These are phyloP conservation scores for Lentinula sp. DNA, from an alignment of 768 basidiomycete genomes.

Conservation along the genomic window DNA sequence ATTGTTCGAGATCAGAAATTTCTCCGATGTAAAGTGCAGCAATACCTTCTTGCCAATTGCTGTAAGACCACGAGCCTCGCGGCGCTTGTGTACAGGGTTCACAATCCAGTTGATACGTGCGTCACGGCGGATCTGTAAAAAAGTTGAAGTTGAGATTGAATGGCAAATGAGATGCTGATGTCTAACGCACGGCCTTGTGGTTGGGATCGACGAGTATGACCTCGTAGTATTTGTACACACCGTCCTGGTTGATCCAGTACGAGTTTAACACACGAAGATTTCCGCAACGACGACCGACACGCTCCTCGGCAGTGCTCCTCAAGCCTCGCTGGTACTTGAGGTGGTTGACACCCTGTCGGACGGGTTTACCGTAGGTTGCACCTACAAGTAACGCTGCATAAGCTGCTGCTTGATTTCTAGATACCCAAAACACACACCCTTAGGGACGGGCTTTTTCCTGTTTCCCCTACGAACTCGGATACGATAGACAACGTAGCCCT, in stretches of 20 bases:
- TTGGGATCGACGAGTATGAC: constrained; percentile 96
- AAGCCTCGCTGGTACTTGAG: constrained; percentile 95
- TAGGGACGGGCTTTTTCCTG: constrained; percentile 97
- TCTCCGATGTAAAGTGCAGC: constrained; percentile 12
- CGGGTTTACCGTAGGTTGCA: constrained; percentile 99
- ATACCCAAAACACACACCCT: constrained; percentile 52
- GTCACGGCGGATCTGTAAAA: constrained; percentile 79
- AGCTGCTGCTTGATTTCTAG: background rate
- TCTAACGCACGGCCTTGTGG: constrained; percentile 78
- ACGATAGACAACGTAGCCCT: constrained; percentile 98
- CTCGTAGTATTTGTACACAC: constrained; percentile 99
- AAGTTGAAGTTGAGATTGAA: background rate
- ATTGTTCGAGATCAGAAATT: background rate
- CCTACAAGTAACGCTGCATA: constrained; percentile 33
- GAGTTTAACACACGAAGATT: constrained; percentile 97
- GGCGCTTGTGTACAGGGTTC: constrained; percentile 97
- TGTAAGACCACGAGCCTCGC: constrained; percentile 97
- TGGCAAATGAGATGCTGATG: too few relatives aligned
- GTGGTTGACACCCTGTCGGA: constrained; percentile 99
- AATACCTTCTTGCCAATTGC: constrained; percentile 89
- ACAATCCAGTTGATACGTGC: constrained; percentile 98
- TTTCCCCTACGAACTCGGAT: constrained; percentile 96
- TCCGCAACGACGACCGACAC: constrained; percentile 93
- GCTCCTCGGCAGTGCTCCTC: constrained; percentile 93
- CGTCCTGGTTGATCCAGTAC: constrained; percentile 99